A percentile compares a stretch with the other conserved stretches of the same genome.
Evolutionary conservation across 441 rosid genomes (phyloP).

Genomic region (Populus hybrid): DNA sequence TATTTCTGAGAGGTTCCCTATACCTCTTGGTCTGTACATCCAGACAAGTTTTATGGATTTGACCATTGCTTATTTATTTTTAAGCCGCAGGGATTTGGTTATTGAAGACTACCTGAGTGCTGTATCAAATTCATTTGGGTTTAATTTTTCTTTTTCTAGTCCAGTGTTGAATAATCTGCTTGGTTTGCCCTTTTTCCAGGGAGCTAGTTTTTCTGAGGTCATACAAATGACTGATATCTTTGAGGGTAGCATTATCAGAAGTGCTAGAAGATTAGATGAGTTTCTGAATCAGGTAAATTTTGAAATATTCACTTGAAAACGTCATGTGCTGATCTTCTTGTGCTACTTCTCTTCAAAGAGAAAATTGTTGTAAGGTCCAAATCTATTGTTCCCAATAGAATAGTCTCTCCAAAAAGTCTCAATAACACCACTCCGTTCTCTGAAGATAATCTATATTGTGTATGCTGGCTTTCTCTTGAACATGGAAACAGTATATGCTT

Average conservation of each 20-base stretch:
- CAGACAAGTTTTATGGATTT: neutral
- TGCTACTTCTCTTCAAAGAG: neutral
- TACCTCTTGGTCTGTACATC: neutral
- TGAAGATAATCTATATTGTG: neutral
- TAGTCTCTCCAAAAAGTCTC: neutral
- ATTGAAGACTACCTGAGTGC: neutral
- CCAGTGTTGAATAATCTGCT: constrained; percentile 4
- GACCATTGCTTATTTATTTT: neutral
- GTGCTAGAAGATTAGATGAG: constrained; percentile 92
- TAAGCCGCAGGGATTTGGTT: neutral
- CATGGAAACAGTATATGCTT: neutral
- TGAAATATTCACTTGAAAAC: neutral
- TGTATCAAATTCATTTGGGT: neutral
- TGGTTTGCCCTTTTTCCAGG: constrained; percentile 39
- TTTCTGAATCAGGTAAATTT: constrained; percentile 86
- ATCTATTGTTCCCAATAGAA: too few species aligned
- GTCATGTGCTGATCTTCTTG: neutral
- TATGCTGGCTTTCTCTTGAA: neutral
- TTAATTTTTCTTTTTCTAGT: neutral
- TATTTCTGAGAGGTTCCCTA: neutral
- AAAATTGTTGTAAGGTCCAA: neutral
- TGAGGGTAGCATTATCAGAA: constrained; percentile 93
- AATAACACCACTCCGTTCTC: neutral
- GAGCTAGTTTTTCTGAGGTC: constrained; percentile 85
- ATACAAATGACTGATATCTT: constrained; percentile 96